Conservation (phyloP, 306 rosid species). For the Phaseolus lunatus region DNA sequence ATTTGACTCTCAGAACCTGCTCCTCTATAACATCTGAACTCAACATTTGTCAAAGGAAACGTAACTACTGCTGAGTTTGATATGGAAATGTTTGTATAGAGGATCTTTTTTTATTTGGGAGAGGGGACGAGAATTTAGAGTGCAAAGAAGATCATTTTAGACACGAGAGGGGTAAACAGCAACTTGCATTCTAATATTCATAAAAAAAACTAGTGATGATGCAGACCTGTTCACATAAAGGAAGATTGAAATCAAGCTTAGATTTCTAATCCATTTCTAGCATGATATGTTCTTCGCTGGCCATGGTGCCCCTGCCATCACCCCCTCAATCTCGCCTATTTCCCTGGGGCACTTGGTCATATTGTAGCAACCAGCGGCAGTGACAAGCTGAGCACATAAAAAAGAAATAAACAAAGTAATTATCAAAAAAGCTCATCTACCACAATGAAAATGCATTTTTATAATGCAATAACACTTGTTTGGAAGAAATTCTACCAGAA, state of each 20-base stretch:
- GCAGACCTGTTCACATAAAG: neutral
- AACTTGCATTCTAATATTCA: constrained; percentile 3
- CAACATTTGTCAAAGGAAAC: constrained; percentile 5
- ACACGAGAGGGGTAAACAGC: too few species aligned
- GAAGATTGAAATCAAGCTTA: constrained; percentile 15
- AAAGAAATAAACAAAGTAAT: neutral
- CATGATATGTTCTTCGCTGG: constrained; percentile 44
- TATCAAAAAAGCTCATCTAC: neutral
- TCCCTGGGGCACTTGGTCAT: constrained; percentile 83
- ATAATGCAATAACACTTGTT: neutral
- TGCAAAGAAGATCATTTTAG: too few species aligned
- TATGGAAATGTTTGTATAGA: too few species aligned
- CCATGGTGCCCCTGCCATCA: constrained; percentile 92
- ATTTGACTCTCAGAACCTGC: neutral
- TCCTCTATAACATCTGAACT: neutral
- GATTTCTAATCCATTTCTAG: constrained; percentile 44
- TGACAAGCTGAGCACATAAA: constrained; percentile 62
- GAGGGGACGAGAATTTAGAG: too few species aligned
- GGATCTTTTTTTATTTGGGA: too few species aligned
- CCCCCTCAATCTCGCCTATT: constrained; percentile 76
- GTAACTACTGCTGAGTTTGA: too few species aligned
- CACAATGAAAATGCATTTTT: constrained; percentile 6
- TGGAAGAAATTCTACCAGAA: too few species aligned
- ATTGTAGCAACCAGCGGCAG: constrained; percentile 75
- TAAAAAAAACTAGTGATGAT: neutral